Conservation (phyloP, 345 rosid species). For the Microcos paniculata region DNA sequence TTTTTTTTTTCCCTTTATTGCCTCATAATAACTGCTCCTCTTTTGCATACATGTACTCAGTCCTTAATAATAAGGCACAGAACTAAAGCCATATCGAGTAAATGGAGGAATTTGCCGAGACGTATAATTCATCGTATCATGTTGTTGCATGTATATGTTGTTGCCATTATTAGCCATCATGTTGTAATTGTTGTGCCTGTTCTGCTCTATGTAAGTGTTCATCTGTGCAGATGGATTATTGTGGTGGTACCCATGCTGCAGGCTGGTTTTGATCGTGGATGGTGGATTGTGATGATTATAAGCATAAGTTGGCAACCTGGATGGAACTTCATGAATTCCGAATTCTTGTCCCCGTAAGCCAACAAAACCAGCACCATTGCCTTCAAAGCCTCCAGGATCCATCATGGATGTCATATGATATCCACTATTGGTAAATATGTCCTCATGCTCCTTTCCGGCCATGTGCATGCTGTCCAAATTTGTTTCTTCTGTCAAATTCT, state of each 20-base stretch:
- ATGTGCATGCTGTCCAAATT: constrained; percentile 9
- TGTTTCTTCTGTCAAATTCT: constrained; percentile 6
- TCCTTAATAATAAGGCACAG: constrained; percentile 3
- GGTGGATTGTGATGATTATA: constrained; percentile 12
- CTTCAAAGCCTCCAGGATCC: constrained; percentile 12
- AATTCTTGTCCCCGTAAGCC: constrained; percentile 18
- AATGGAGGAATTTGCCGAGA: neutral
- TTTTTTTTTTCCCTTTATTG: neutral
- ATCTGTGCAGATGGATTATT: constrained; percentile 22
- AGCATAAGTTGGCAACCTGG: constrained; percentile 19
- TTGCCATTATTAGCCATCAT: constrained; percentile 12
- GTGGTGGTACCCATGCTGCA: constrained; percentile 15
- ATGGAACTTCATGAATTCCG: constrained; percentile 1
- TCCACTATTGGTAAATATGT: constrained; percentile 1
- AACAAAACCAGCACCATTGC: constrained; percentile 13
- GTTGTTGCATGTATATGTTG: constrained; percentile 13
- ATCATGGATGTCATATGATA: constrained; percentile 8
- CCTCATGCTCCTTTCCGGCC: constrained; percentile 7
- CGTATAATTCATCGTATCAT: constrained; percentile 16
- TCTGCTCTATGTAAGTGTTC: constrained; percentile 7
- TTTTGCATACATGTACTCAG: neutral
- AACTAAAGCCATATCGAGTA: neutral
- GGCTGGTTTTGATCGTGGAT: constrained; percentile 11
- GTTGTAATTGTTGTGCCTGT: neutral
- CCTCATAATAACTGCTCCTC: neutral